Percentiles rank a stretch among this genome's conserved stretches.
phyloP scores from a whole-genome alignment of 2,329 filamentous ascomycete species.

The Akanthomyces dipterigenus region DNA sequence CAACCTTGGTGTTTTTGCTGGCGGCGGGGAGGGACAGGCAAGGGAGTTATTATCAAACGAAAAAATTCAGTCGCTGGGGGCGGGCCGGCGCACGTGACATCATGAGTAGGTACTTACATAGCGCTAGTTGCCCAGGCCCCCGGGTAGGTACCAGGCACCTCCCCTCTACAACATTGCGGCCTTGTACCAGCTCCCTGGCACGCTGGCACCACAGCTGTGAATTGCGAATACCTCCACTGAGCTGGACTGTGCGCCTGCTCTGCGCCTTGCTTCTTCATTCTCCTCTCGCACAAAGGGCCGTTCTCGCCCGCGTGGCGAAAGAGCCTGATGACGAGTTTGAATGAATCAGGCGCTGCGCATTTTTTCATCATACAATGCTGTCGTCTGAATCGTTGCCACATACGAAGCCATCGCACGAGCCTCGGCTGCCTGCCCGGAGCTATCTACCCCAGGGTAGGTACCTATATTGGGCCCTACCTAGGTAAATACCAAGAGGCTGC shows the following conservation, averaged over 20 bases:
- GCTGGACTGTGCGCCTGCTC: not conserved
- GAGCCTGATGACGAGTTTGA: not conserved
- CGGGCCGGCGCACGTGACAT: constrained; percentile 30
- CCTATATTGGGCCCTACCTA: not conserved
- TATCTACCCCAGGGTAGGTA: not conserved
- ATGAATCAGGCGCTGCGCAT: not conserved
- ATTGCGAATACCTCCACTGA: not conserved
- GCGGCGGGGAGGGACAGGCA: constrained; percentile 34
- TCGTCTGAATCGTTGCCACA: not conserved
- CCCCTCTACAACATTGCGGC: not conserved
- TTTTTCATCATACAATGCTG: not conserved
- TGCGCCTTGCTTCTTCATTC: not conserved
- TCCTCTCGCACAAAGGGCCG: not conserved
- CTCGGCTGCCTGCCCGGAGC: not conserved
- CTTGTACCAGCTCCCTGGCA: not conserved
- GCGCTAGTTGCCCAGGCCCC: too few species aligned
- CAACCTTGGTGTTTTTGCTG: constrained; percentile 34
- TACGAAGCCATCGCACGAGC: not conserved
- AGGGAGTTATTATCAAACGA: constrained; percentile 31
- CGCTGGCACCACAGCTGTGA: not conserved
- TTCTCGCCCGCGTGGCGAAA: not conserved
- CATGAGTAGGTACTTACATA: not conserved
- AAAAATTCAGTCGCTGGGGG: constrained; percentile 35
- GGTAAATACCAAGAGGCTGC: not conserved
- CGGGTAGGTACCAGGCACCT: not conserved